A percentile compares a stretch with the other conserved stretches of the same genome.
Conservation (phyloP, 129 eudicot genomes). For the Flaveria robusta region DNA sequence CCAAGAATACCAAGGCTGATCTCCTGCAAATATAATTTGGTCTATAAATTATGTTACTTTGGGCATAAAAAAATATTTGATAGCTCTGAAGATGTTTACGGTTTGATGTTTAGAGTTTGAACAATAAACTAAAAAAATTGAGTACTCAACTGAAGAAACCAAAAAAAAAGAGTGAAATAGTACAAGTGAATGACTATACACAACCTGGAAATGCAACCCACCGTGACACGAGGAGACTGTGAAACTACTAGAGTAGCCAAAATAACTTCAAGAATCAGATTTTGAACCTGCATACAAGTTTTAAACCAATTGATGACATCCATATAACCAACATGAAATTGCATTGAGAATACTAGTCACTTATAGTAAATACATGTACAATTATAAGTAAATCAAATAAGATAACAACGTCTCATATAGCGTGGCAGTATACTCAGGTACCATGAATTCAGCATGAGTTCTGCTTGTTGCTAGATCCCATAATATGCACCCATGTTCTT, state of each 20-base stretch:
- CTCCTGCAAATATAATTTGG: constrained; percentile 48
- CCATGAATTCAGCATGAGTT: constrained; percentile 92
- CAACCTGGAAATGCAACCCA: constrained; percentile 34
- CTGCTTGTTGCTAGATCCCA: constrained; percentile 91
- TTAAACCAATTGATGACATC: not conserved
- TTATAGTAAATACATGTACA: not conserved
- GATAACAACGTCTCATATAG: not conserved
- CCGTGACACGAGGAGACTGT: constrained; percentile 73
- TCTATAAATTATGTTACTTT: not conserved
- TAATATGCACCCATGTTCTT: constrained; percentile 85
- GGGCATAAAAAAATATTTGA: not conserved
- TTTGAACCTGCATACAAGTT: constrained; percentile 61
- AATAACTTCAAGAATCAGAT: constrained; percentile 84
- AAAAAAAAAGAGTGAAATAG: not conserved
- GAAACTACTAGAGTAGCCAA: constrained; percentile 66
- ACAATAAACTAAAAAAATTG: not conserved
- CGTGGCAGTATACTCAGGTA: constrained; percentile 27
- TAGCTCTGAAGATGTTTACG: not conserved
- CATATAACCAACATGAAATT: not conserved
- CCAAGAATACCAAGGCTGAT: constrained; percentile 93
- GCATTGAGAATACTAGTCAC: not conserved
- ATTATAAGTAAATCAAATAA: not conserved
- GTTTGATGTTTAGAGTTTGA: constrained; percentile 14
- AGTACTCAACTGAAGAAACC: too few species aligned
- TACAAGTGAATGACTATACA: not conserved